A percentile compares a stretch with the other conserved stretches of the same genome.
phyloP scores from a whole-genome alignment of 257 asterid species.

The Jaltomata sinuosa region DNA sequence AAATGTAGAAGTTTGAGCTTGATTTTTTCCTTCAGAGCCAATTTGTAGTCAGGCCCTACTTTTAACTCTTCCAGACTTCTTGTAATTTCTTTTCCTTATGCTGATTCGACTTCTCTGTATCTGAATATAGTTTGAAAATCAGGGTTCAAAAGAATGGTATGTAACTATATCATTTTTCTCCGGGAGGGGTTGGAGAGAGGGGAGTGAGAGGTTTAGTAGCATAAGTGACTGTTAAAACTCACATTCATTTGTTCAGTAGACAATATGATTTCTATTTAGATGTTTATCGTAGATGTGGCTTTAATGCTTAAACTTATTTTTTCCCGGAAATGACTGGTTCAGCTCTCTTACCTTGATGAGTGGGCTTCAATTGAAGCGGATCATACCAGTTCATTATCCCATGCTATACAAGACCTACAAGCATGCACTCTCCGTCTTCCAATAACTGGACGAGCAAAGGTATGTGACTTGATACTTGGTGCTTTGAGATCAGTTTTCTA shows the following conservation, averaged over 20 bases:
- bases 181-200: not conserved
- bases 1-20: not conserved
- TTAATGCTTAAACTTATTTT: not conserved
- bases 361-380: constrained; percentile 70
- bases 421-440: constrained; percentile 71
- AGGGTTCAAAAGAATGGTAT: not conserved
- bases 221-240: not conserved
- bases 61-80: not conserved
- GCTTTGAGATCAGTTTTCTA: not conserved
- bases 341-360: constrained; percentile 54
- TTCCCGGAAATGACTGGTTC: constrained; percentile 13
- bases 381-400: constrained; percentile 49
- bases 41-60: not conserved
- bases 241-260: not conserved
- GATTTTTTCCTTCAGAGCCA: not conserved
- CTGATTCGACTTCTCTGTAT: not conserved
- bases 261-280: not conserved
- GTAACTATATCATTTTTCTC: not conserved
- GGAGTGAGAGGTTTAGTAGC: not conserved
- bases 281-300: not conserved
- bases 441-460: constrained; percentile 68
- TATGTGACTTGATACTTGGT: constrained; percentile 21
- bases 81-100: not conserved
- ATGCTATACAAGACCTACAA: constrained; percentile 53
- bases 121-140: not conserved